Conservation (phyloP, 1,284 basidiomycete genomes). For the Boletus austroedulis region DNA sequence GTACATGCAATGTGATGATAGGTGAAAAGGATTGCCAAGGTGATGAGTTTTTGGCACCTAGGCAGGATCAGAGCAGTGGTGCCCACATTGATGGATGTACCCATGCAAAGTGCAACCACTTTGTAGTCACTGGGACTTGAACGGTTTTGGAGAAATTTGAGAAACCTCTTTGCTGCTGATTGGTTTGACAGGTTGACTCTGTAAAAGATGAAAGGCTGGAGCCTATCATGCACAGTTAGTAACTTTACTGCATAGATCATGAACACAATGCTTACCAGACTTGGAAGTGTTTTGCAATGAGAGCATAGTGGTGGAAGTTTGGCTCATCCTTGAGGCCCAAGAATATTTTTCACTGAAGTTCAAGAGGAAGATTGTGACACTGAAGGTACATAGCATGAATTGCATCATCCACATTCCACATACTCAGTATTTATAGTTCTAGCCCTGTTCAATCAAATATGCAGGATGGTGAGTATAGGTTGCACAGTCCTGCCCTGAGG, state of each 20-base stretch:
- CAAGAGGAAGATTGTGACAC: neutral
- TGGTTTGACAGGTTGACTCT: neutral
- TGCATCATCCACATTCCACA: too few relatives aligned
- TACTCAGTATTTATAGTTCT: too few relatives aligned
- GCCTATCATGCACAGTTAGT: neutral
- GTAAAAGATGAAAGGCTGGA: neutral
- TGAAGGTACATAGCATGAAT: too few relatives aligned
- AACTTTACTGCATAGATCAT: too few relatives aligned
- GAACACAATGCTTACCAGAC: neutral
- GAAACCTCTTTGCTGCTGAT: neutral
- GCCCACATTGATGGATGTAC: neutral
- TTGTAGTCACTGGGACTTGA: neutral
- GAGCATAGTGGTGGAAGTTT: neutral
- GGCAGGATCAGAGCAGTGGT: neutral
- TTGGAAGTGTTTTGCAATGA: neutral
- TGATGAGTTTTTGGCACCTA: neutral
- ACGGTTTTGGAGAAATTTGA: neutral
- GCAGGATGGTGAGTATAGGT: too few relatives aligned
- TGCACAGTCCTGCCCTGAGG: too few relatives aligned
- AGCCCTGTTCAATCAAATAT: too few relatives aligned
- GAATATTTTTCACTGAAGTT: neutral
- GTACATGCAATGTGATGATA: neutral
- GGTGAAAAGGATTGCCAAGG: neutral
- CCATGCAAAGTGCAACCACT: neutral
- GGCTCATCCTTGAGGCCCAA: neutral